Evolutionary conservation across 2,329 filamentous ascomycete genomes (phyloP).

Genomic region (Volutella citrinella): DNA sequence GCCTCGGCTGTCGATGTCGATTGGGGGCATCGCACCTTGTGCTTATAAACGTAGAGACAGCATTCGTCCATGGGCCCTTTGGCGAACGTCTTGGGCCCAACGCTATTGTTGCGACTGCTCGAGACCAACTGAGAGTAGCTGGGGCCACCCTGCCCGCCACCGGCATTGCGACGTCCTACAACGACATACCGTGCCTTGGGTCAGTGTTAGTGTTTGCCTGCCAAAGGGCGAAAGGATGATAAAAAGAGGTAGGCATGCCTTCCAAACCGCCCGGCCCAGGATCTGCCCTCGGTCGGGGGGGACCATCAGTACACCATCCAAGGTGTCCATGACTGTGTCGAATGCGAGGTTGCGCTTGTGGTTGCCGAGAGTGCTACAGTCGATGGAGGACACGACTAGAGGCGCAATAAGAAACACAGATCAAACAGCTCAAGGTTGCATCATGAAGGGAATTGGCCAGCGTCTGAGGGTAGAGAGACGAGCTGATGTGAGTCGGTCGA

Average conservation of each 20-base stretch:
- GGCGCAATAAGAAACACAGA: no score
- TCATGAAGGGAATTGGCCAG: no score
- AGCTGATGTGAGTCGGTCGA: no score
- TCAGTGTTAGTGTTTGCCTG: slow-evolving; percentile 16
- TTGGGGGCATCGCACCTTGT: slow-evolving; percentile 40
- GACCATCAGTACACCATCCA: slow-evolving; percentile 47
- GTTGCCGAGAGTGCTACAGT: slow-evolving; percentile 1
- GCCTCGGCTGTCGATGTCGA: neutral
- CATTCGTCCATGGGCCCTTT: slow-evolving; percentile 39
- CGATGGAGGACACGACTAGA: slow-evolving; percentile 1
- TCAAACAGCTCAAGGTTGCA: no score
- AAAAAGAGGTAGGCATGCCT: slow-evolving; percentile 37
- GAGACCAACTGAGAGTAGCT: slow-evolving; percentile 38
- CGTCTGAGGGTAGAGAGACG: no score
- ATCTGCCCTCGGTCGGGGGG: slow-evolving; percentile 51
- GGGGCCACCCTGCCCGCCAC: slow-evolving; percentile 34
- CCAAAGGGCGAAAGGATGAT: slow-evolving; percentile 2
- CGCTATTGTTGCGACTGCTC: slow-evolving; percentile 36
- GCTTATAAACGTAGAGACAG: slow-evolving; percentile 54
- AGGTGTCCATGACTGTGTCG: slow-evolving; percentile 35
- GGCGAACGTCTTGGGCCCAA: slow-evolving; percentile 34
- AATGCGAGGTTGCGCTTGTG: slow-evolving; percentile 1
- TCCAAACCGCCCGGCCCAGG: slow-evolving; percentile 50
- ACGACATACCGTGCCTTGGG: slow-evolving; percentile 58
- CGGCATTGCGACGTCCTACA: slow-evolving; percentile 40